These are phyloP conservation scores for Dichotomopilus funicola DNA, from an alignment of 2,329 filamentous ascomycete species.

Conservation along the genomic window DNA sequence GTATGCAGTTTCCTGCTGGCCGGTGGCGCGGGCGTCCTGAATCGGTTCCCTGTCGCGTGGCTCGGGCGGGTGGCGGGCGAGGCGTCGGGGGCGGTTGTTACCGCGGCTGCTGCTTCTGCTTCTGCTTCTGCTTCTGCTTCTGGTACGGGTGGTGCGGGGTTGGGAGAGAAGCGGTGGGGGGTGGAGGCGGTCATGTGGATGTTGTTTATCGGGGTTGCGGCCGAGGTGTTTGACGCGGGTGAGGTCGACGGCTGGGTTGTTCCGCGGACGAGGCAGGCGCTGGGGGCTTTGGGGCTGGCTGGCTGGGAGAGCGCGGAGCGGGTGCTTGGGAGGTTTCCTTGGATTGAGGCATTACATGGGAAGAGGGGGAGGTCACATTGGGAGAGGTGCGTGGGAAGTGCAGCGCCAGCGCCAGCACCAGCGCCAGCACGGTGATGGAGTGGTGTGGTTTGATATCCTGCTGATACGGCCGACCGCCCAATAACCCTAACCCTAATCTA, in stretches of 20 bases:
- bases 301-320: not conserved
- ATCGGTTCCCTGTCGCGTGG: not conserved
- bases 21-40: not conserved
- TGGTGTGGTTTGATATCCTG: too few relatives aligned
- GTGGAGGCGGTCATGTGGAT: constrained; percentile 7
- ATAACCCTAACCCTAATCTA: too few relatives aligned
- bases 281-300: not conserved
- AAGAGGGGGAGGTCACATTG: constrained; percentile 9
- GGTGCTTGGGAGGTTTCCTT: constrained; percentile 18
- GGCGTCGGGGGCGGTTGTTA: not conserved
- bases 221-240: not conserved
- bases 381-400: not conserved
- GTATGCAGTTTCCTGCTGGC: constrained; percentile 22
- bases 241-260: not conserved
- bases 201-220: constrained; percentile 12
- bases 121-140: not conserved
- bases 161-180: not conserved
- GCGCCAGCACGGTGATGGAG: too few relatives aligned
- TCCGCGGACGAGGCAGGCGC: not conserved
- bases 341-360: constrained; percentile 23
- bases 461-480: too few relatives aligned
- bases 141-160: not conserved
- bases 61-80: not conserved
- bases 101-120: not conserved
- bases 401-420: too few relatives aligned